Evolutionary conservation across 805 yeast genomes (phyloP).

Genomic region (Candida glaebosa): DNA sequence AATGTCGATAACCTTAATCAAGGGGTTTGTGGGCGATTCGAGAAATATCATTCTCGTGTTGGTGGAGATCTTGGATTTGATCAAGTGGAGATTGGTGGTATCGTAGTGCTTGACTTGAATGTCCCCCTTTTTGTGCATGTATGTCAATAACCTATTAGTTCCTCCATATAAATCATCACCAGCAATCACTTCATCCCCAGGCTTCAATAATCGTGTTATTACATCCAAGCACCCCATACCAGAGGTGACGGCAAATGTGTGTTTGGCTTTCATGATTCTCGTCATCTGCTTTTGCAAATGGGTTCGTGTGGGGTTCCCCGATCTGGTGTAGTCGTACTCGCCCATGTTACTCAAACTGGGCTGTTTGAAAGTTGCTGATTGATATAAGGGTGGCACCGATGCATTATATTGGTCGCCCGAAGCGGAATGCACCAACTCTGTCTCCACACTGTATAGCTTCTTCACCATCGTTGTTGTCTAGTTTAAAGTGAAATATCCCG

Average conservation of each 20-base stretch:
- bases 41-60: conserved; percentile 76
- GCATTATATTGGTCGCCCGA: conserved; percentile 70
- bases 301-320: conserved; percentile 92
- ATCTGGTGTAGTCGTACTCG: conserved; percentile 70
- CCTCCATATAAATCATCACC: conserved; percentile 97
- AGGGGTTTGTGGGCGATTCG: conserved; percentile 93
- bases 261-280: conserved; percentile 71
- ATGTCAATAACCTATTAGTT: conserved; percentile 79
- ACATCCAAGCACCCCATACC: conserved; percentile 95
- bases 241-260: conserved; percentile 77
- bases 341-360: conserved; percentile 70
- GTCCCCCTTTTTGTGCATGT: conserved; percentile 59
- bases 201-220: conserved; percentile 65
- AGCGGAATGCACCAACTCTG: conserved; percentile 63
- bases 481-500: not conserved
- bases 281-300: conserved; percentile 74
- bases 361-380: conserved; percentile 93
- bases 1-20: conserved; percentile 83
- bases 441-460: conserved; percentile 54
- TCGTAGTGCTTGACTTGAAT: conserved; percentile 73
- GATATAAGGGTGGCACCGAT: conserved; percentile 84
- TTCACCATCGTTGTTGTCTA: conserved; percentile 13
- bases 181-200: conserved; percentile 89
- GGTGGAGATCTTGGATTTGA: conserved; percentile 51
- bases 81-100: conserved; percentile 66